Evolutionary conservation across 805 yeast species (phyloP), one percentile per base, ranked within the genome.

Genomic region (Crinitomyces ghanaensis): DNA sequence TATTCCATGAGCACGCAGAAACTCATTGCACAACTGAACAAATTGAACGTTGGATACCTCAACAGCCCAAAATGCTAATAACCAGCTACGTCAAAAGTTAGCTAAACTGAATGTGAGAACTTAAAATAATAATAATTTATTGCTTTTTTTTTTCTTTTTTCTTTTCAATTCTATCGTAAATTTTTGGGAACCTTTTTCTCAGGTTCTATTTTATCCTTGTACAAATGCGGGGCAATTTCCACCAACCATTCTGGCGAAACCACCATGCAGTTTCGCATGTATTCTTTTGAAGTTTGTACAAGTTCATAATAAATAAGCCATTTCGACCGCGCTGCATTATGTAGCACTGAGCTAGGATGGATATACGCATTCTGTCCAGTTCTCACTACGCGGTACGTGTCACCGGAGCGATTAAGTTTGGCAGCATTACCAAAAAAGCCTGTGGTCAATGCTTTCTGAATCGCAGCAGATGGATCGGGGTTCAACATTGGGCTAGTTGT

Each of bases 231-330:
- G 4, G 58, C 63, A 33, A 53, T 56, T 56, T 54, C 77, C 70
- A 30, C 72, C 58, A 88, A 60, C 95, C 95, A 82, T 41, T 65
- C 66, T 0, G 94, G 81, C 33, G 84, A 85, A 22, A 91, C 72
- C n/a, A 70, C 68, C 12, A 86, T 79, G 19, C 79, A 76, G 45
- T 84, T 84, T 36, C 91, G 80, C 95, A 88, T 84, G 50, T 81
- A 91, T 63, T 88, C 97, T 49, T 76, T 75, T 11, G 80, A 70
- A 0, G 98, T 88, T 43, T 84, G 64, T 19, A 85, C 70, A 34
- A 85, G 64, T 20, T 85, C 80, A 48, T 85, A 85, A 48, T 83
- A 86, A 6, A 88, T 54, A 28, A 85, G 78, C 57, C 82, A 83
- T 39, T 80, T 88, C 8, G 88, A 81, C 23, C 66, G 68, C 37